Evolutionary conservation across 176 grass and related monocot species (phyloP), one percentile per base, ranked within the genome.

Genomic region (Oryza glaberrima): DNA sequence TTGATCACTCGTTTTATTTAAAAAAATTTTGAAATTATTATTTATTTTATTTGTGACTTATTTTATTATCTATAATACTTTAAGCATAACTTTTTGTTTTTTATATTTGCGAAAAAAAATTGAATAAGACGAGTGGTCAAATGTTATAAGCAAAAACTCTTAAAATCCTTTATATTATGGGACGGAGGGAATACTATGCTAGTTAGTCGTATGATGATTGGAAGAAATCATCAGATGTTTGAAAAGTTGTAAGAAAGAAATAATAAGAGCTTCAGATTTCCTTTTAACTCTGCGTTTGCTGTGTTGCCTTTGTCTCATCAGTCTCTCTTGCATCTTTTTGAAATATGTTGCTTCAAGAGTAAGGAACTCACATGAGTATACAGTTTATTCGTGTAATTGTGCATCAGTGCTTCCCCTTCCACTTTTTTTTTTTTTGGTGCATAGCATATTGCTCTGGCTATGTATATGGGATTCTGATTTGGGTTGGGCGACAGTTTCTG

Each of bases 211-310:
- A 9, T 12, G 70, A 70, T 76, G 89, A 76, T 80, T 19, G 25
- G 40, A 65, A 49, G 23, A 51, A 26, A 86, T 85, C 69, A 49
- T 74, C 49, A 45, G 72, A 12, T 3, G 61, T 87, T 84, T 65
- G 73, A 67, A 11, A 72, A 36, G 72, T 11, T 90, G 63, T 84
- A 79, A 75, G 66, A 38, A 90, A 54, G 22, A 77, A 89, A 93
- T 82, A 90, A 87, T 82, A 90, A 87, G 40, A 82, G 64, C 28
- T 82, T 36, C 79, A 83, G 48, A 52, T 82, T 88, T 79, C 70
- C 34, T 14, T 14, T 56, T 14, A 26, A 17, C 10, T 11, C n/a
- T 49, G 38, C 16, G 15, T 79, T 77, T 4, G 43, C 5, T 8
- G 67, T 22, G 41, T 65, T 77, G 67, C 23, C 7, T 26, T 10